phyloP scores from a whole-genome alignment of 768 basidiomycete species.

The Leccinum incarnatum region DNA sequence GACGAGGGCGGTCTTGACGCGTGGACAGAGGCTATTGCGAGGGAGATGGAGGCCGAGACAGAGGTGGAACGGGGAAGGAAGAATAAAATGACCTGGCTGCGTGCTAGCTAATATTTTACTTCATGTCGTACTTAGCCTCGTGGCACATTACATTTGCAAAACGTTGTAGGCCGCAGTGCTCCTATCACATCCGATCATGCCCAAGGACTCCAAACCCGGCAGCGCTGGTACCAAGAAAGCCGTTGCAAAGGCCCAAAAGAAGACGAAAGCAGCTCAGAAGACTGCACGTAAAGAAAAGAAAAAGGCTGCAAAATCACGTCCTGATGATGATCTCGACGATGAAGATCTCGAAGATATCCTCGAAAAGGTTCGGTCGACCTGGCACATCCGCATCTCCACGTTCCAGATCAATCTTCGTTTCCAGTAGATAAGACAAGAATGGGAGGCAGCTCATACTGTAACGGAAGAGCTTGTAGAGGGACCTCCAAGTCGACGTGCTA shows the following conservation, averaged over 20 bases:
- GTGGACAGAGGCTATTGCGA: constrained; percentile 52
- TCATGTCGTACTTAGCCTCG: background rate
- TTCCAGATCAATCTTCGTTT: constrained; percentile 1
- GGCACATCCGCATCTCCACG: background rate
- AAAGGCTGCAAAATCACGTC: constrained; percentile 44
- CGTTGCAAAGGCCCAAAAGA: constrained; percentile 59
- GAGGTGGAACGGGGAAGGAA: constrained; percentile 43
- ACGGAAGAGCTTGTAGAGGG: constrained; percentile 83
- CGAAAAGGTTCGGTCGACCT: constrained; percentile 53
- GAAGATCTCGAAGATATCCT: constrained; percentile 84
- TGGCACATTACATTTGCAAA: background rate
- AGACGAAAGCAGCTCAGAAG: constrained; percentile 65
- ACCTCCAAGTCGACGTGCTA: constrained; percentile 79
- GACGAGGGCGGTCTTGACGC: constrained; percentile 54
- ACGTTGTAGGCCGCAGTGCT: background rate
- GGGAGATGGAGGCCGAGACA: constrained; percentile 59
- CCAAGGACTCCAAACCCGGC: constrained; percentile 17
- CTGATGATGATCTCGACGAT: constrained; percentile 57
- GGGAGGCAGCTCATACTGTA: constrained; percentile 80
- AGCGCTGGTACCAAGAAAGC: constrained; percentile 36
- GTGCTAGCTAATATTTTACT: background rate
- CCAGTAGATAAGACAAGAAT: constrained; percentile 75
- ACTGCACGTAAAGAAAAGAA: constrained; percentile 66
- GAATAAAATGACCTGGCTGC: background rate
- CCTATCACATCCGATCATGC: constrained; percentile 8